Percentiles rank a stretch among this genome's conserved stretches.
Conservation (phyloP, 2,329 filamentous ascomycete species). For the Macroventuria anomochaeta region DNA sequence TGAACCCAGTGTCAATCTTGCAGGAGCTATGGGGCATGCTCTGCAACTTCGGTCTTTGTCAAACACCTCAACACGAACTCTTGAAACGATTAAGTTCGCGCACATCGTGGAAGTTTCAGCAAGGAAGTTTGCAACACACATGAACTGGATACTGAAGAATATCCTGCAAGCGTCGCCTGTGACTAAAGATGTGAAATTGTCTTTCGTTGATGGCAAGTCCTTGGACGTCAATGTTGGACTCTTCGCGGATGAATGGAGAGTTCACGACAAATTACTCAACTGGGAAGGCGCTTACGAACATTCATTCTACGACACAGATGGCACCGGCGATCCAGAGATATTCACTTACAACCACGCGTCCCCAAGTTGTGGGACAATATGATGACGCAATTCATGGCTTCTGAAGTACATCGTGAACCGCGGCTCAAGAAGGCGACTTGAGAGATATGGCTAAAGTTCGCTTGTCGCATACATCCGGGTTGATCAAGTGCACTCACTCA, state of each 20-base stretch:
- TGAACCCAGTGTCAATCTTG: background rate
- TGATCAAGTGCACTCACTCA: background rate
- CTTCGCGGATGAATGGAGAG: background rate
- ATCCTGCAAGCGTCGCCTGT: background rate
- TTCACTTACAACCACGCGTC: conserved; percentile 21
- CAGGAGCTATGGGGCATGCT: conserved; percentile 7
- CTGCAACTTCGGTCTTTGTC: background rate
- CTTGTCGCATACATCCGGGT: background rate
- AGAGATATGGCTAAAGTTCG: background rate
- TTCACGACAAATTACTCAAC: conserved; percentile 15
- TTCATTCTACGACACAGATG: background rate
- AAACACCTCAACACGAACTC: conserved; percentile 2
- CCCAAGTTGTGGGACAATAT: conserved; percentile 18
- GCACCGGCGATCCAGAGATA: background rate
- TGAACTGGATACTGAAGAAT: background rate
- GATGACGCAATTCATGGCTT: conserved; percentile 1
- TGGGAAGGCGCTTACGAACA: conserved; percentile 9
- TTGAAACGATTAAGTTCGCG: background rate
- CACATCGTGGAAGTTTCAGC: background rate
- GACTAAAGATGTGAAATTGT: background rate
- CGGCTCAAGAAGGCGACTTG: background rate
- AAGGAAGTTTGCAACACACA: background rate
- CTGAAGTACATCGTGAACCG: background rate
- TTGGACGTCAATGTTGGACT: background rate
- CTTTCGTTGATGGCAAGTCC: background rate